A percentile compares a stretch with the other conserved stretches of the same genome.
phyloP scores from a whole-genome alignment of 2,329 filamentous ascomycete species.

The Zarea fungicola region DNA sequence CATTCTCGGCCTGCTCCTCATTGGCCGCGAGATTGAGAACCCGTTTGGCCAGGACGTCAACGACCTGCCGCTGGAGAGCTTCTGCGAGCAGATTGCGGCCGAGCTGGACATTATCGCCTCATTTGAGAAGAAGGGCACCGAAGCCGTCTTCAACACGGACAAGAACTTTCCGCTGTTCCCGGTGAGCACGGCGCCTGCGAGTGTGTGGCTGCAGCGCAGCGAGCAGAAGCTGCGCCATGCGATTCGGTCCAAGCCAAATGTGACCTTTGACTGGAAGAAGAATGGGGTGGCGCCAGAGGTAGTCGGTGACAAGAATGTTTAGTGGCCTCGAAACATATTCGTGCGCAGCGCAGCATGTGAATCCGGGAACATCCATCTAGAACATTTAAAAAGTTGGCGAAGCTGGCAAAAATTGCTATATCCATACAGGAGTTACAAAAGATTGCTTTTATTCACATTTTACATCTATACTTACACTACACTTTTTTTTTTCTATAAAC shows the following conservation, averaged over 20 bases:
- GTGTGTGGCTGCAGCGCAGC: slow-evolving; percentile 35
- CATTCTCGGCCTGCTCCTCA: slow-evolving; percentile 68
- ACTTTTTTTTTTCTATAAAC: no score
- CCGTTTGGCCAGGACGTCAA: slow-evolving; percentile 82
- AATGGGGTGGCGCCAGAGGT: slow-evolving; percentile 8
- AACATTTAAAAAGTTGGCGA: not conserved
- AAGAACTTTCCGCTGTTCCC: slow-evolving; percentile 54
- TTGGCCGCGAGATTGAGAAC: slow-evolving; percentile 79
- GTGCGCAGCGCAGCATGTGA: no score
- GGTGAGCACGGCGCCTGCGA: slow-evolving; percentile 36
- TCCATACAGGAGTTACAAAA: no score
- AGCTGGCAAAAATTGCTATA: no score
- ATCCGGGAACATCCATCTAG: no score
- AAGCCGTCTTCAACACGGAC: slow-evolving; percentile 27
- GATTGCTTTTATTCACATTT: not conserved
- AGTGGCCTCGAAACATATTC: no score
- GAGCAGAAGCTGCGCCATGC: slow-evolving; percentile 34
- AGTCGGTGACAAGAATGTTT: slow-evolving; percentile 5
- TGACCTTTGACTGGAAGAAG: slow-evolving; percentile 29
- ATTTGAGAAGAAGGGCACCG: slow-evolving; percentile 30
- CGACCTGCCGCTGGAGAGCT: slow-evolving; percentile 70
- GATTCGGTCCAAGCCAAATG: slow-evolving; percentile 36
- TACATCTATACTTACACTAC: not conserved
- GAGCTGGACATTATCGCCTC: slow-evolving; percentile 72
- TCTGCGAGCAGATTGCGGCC: slow-evolving; percentile 66